Evolutionary conservation across 2,329 filamentous ascomycete genomes (phyloP).

Genomic region (Allantophomopsis lycopodina): DNA sequence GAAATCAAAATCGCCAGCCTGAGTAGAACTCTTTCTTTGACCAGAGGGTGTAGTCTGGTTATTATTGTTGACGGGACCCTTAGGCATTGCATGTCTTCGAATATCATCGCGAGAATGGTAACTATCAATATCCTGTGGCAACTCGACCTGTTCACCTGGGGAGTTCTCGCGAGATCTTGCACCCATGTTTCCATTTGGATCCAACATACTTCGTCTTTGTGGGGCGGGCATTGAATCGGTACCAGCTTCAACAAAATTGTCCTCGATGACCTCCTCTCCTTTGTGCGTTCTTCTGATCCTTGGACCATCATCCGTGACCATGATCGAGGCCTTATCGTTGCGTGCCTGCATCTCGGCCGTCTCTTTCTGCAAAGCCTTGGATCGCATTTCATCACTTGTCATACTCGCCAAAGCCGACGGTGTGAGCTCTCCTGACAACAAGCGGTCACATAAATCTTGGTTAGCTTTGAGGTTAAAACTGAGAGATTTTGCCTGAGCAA

Average conservation of each 20-base stretch:
- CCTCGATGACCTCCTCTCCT: slow-evolving; percentile 80
- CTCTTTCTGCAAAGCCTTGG: slow-evolving; percentile 71
- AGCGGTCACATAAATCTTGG: slow-evolving; percentile 56
- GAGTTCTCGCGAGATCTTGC: slow-evolving; percentile 19
- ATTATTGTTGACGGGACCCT: slow-evolving; percentile 17
- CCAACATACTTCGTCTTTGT: slow-evolving; percentile 23
- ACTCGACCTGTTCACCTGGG: slow-evolving; percentile 18
- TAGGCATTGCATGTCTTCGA: slow-evolving; percentile 9
- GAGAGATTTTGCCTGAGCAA: slow-evolving; percentile 58
- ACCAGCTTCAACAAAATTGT: slow-evolving; percentile 30
- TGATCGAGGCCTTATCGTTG: slow-evolving; percentile 72
- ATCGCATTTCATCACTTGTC: slow-evolving; percentile 82
- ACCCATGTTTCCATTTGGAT: slow-evolving; percentile 20
- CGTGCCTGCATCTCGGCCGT: slow-evolving; percentile 65
- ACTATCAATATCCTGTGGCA: slow-evolving; percentile 16
- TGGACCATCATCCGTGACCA: slow-evolving; percentile 61
- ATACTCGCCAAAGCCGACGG: slow-evolving; percentile 74
- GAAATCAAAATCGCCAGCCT: slow-evolving; percentile 53
- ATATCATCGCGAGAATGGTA: slow-evolving; percentile 15
- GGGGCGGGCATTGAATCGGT: slow-evolving; percentile 13
- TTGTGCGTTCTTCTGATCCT: slow-evolving; percentile 86
- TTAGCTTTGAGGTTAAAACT: slow-evolving; percentile 86
- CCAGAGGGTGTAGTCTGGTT: slow-evolving; percentile 4
- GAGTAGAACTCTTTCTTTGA: slow-evolving; percentile 11
- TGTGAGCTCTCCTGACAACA: slow-evolving; percentile 60